These are phyloP conservation scores for Botryobasidium botryosum DNA, from an alignment of 768 basidiomycete genomes.

Conservation along the genomic window DNA sequence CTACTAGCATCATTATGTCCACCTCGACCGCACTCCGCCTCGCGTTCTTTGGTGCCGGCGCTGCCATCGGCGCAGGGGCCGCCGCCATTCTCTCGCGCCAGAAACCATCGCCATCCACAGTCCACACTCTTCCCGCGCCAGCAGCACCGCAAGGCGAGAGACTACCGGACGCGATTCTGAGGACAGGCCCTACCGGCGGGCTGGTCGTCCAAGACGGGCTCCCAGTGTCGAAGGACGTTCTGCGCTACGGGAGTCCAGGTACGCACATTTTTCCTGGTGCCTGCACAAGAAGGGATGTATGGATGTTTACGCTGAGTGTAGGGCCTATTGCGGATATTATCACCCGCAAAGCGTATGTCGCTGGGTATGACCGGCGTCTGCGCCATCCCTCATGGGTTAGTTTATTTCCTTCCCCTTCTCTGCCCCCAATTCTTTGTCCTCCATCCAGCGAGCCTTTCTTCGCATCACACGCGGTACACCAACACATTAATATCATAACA, in stretches of 20 bases:
- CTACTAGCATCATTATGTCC: conserved; percentile 29
- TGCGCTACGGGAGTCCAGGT: too few relatives aligned
- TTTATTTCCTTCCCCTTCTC: neutral
- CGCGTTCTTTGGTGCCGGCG: conserved; percentile 70
- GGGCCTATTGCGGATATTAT: conserved; percentile 74
- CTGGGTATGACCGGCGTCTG: conserved; percentile 78
- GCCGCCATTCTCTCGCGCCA: conserved; percentile 16
- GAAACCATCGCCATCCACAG: too few relatives aligned
- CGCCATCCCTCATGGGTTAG: conserved; percentile 89
- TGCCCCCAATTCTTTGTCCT: neutral
- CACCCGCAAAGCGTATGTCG: conserved; percentile 66
- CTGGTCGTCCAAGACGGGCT: too few relatives aligned
- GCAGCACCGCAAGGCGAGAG: too few relatives aligned
- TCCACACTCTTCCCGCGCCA: too few relatives aligned
- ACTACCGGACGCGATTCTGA: too few relatives aligned
- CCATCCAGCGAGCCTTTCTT: neutral
- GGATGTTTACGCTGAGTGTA: too few relatives aligned
- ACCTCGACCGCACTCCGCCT: conserved; percentile 36
- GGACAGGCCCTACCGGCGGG: too few relatives aligned
- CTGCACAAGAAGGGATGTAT: too few relatives aligned
- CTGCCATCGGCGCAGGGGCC: conserved; percentile 58
- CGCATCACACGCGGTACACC: neutral
- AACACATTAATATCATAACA: neutral
- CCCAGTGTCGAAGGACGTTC: too few relatives aligned
- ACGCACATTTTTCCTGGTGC: too few relatives aligned